A percentile compares a stretch with the other conserved stretches of the same genome.
Evolutionary conservation across 352 stramenopile species (phyloP).

Genomic region (Phytophthora meadii): DNA sequence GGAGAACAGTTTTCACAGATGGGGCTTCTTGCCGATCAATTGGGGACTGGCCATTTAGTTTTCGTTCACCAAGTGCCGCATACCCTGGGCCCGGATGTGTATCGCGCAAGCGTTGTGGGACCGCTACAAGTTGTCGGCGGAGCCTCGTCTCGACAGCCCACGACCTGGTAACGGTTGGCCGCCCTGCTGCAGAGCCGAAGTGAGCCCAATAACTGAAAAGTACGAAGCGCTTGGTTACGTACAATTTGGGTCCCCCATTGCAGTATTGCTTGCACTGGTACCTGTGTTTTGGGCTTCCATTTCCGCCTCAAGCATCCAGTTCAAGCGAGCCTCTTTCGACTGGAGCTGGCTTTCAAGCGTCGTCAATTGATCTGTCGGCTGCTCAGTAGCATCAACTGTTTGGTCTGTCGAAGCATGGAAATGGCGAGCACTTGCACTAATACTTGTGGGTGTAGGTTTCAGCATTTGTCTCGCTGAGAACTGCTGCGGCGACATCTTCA

Average conservation of each 20-base stretch:
- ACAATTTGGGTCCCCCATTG: constrained; percentile 10
- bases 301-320: constrained; percentile 80
- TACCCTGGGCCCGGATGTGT: neutral
- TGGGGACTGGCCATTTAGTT: constrained; percentile 2
- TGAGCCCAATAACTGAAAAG: constrained; percentile 1
- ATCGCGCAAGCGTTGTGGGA: constrained; percentile 52
- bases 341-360: constrained; percentile 59
- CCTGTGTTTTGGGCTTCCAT: constrained; percentile 74
- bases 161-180: constrained; percentile 40
- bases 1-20: constrained; percentile 12
- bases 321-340: constrained; percentile 64
- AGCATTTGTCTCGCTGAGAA: constrained; percentile 38
- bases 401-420: constrained; percentile 3
- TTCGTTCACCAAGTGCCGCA: neutral
- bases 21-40: neutral
- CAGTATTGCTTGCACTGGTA: constrained; percentile 1
- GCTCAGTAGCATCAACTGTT: constrained; percentile 6
- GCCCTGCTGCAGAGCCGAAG: constrained; percentile 9
- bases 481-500: constrained; percentile 32
- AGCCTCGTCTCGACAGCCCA: constrained; percentile 71
- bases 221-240: constrained; percentile 7
- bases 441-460: constrained; percentile 7
- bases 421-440: constrained; percentile 10
- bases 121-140: constrained; percentile 45
- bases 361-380: constrained; percentile 42